A percentile compares a stretch with the other conserved stretches of the same genome.
These are phyloP conservation scores for Prunus salicina DNA, from an alignment of 306 rosid species.

Conservation along the genomic window DNA sequence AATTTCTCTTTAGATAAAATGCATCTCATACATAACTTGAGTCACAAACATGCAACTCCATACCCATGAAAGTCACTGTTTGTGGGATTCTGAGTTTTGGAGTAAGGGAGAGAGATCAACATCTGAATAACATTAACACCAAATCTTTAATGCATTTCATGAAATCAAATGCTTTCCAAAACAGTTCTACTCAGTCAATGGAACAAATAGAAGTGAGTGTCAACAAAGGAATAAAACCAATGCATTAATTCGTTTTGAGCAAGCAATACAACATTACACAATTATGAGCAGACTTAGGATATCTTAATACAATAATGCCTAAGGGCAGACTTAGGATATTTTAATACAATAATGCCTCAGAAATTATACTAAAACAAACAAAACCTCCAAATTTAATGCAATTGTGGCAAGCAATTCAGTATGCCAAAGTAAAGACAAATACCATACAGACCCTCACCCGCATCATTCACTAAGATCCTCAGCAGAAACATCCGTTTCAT, in stretches of 20 bases:
- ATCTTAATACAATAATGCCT: background rate
- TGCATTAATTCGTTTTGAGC: background rate
- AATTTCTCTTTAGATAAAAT: background rate
- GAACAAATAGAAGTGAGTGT: background rate
- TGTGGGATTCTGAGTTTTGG: background rate
- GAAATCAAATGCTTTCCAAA: background rate
- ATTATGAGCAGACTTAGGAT: background rate
- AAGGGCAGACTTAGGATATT: background rate
- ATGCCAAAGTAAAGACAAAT: constrained; percentile 12
- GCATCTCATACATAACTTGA: background rate
- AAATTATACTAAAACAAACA: background rate
- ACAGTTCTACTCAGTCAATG: background rate
- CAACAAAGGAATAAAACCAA: constrained; percentile 8
- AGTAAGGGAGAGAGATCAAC: too few species aligned
- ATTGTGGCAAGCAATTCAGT: constrained; percentile 8
- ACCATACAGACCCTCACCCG: constrained; percentile 10
- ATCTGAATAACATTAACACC: background rate
- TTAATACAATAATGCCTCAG: background rate
- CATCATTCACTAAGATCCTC: constrained; percentile 27
- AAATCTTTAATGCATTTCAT: background rate
- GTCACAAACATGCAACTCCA: background rate
- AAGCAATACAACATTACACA: background rate
- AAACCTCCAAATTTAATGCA: background rate
- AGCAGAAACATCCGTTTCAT: constrained; percentile 35
- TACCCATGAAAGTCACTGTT: background rate